A percentile compares a stretch with the other conserved stretches of the same genome.
These are phyloP conservation scores for Fusarium sp. DNA, from an alignment of 2,329 filamentous ascomycete species.

Conservation along the genomic window DNA sequence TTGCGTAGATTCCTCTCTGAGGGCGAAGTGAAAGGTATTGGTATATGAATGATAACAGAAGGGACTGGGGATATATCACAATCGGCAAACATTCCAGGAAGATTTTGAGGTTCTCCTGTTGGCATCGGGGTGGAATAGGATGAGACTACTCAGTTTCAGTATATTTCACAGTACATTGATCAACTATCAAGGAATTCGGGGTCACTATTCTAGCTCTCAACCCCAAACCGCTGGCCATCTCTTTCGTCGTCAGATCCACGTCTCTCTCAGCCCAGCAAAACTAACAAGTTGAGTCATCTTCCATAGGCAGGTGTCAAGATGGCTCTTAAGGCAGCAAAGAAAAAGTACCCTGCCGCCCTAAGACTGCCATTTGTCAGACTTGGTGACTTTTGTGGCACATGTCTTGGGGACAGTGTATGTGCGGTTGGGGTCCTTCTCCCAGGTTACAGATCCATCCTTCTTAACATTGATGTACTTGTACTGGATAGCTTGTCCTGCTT, in stretches of 20 bases:
- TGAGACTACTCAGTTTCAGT: not conserved
- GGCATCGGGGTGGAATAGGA: conserved; percentile 23
- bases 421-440: conserved; percentile 74
- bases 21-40: not conserved
- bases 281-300: not conserved
- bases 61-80: conserved; percentile 39
- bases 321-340: not conserved
- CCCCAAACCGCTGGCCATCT: not conserved
- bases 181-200: not conserved
- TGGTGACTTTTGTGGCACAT: conserved; percentile 48
- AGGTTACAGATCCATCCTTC: conserved; percentile 66
- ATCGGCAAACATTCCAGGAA: conserved; percentile 19
- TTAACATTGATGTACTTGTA: conserved; percentile 78
- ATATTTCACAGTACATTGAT: not conserved
- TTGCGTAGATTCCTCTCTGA: conserved; percentile 50
- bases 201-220: not conserved
- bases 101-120: conserved; percentile 18
- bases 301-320: not conserved
- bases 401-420: conserved; percentile 52
- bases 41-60: not conserved
- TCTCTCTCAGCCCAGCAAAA: not conserved
- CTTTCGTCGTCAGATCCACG: not conserved
- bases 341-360: conserved; percentile 15
- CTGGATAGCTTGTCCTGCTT: conserved; percentile 67
- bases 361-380: conserved; percentile 52